A percentile compares a stretch with the other conserved stretches of the same genome.
Conservation (phyloP, 768 basidiomycete genomes). For the Leccinum longicurvipes region DNA sequence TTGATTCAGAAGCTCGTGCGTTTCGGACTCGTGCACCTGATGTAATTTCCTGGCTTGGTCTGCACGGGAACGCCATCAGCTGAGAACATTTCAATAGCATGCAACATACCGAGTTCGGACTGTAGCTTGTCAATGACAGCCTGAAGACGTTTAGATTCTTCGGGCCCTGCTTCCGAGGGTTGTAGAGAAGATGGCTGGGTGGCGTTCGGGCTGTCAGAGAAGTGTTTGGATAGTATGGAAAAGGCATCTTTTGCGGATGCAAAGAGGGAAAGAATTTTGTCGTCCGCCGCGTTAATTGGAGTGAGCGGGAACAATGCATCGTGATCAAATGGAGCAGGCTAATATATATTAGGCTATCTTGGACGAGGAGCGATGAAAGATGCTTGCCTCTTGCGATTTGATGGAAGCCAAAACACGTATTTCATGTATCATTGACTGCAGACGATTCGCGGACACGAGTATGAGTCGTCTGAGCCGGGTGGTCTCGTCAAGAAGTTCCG, state of each 20-base stretch:
- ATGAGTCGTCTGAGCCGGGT: conserved; percentile 55
- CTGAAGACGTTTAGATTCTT: conserved; percentile 50
- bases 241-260: conserved; percentile 37
- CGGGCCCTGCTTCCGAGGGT: conserved; percentile 27
- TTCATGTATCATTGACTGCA: conserved; percentile 53
- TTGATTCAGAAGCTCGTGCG: conserved; percentile 54
- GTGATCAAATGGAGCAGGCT: conserved; percentile 48
- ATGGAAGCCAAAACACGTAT: conserved; percentile 39
- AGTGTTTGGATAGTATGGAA: conserved; percentile 30
- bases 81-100: neutral
- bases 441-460: conserved; percentile 60
- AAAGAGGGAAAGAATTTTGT: conserved; percentile 46
- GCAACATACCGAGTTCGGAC: conserved; percentile 53
- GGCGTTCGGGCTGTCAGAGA: conserved; percentile 9
- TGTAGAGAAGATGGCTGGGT: conserved; percentile 16
- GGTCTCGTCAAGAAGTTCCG: conserved; percentile 63
- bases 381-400: conserved; percentile 47
- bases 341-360: conserved; percentile 9
- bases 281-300: conserved; percentile 46
- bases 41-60: conserved; percentile 49
- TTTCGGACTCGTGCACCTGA: conserved; percentile 39
- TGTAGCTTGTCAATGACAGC: conserved; percentile 48
- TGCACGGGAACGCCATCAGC: conserved; percentile 23
- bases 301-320: conserved; percentile 51
- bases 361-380: conserved; percentile 2